Conservation (phyloP, 345 rosid species). For the Acer campestre region DNA sequence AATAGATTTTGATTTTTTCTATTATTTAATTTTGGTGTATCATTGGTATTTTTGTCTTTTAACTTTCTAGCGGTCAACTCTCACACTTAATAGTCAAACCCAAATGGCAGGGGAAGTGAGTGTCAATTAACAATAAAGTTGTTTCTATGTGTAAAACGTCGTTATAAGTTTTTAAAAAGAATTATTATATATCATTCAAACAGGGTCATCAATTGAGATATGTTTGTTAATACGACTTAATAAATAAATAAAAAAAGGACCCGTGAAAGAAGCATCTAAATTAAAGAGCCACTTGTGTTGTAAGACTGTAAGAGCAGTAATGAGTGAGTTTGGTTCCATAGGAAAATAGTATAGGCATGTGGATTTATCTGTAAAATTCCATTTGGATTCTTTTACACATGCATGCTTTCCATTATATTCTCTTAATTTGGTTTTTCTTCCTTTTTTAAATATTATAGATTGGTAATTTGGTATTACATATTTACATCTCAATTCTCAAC, state of each 20-base stretch:
- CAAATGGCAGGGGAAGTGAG: no score
- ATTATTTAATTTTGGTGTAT: no score
- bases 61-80: no score
- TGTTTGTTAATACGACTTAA: neutral
- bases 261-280: neutral
- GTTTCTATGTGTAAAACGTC: no score
- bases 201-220: no score
- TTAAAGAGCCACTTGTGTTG: neutral
- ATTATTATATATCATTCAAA: neutral
- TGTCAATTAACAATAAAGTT: no score
- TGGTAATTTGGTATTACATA: neutral
- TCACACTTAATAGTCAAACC: no score
- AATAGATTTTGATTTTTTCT: no score
- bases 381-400: slow-evolving; percentile 12
- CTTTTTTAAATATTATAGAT: neutral
- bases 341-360: neutral
- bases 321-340: neutral
- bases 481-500: neutral
- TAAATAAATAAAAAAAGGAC: neutral
- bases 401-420: slow-evolving; percentile 3
- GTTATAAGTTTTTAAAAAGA: no score
- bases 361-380: neutral
- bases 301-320: no score
- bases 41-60: no score
- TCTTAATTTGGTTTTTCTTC: neutral